phyloP scores from a whole-genome alignment of 805 yeast species.

The Teunomyces tritomae region DNA sequence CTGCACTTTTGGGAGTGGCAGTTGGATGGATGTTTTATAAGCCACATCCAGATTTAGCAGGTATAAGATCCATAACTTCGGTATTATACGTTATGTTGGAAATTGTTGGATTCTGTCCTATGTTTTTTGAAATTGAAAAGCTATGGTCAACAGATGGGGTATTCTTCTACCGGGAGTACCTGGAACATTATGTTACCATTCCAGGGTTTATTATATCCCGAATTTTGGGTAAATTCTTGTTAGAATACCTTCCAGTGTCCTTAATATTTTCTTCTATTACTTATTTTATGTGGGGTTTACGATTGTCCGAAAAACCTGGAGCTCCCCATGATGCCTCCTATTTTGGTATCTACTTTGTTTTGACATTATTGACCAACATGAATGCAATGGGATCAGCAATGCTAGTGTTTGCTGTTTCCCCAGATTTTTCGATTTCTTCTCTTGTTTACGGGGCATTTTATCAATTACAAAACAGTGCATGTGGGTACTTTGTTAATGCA shows the following conservation, averaged over 20 bases:
- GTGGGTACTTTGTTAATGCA: conserved; percentile 79
- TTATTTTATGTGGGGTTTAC: conserved; percentile 27
- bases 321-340: conserved; percentile 9
- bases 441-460: conserved; percentile 59
- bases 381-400: conserved; percentile 56
- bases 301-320: conserved; percentile 11
- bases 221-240: conserved; percentile 20
- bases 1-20: conserved; percentile 14
- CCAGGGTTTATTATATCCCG: conserved; percentile 22
- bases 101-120: conserved; percentile 23
- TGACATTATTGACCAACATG: conserved; percentile 54
- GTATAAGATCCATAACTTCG: conserved; percentile 22
- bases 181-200: conserved; percentile 21
- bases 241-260: conserved; percentile 23
- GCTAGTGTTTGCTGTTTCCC: conserved; percentile 50
- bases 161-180: conserved; percentile 21
- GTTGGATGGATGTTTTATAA: conserved; percentile 25
- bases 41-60: conserved; percentile 18
- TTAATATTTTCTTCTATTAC: conserved; percentile 19
- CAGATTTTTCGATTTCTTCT: conserved; percentile 62
- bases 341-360: conserved; percentile 63
- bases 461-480: conserved; percentile 72
- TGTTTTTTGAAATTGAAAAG: conserved; percentile 21
- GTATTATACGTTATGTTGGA: conserved; percentile 21
- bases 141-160: conserved; percentile 23